Percentiles rank a stretch among this genome's conserved stretches.
Conservation (phyloP, 1,139 yeast genomes). For the Kluyveromyces marxianus region DNA sequence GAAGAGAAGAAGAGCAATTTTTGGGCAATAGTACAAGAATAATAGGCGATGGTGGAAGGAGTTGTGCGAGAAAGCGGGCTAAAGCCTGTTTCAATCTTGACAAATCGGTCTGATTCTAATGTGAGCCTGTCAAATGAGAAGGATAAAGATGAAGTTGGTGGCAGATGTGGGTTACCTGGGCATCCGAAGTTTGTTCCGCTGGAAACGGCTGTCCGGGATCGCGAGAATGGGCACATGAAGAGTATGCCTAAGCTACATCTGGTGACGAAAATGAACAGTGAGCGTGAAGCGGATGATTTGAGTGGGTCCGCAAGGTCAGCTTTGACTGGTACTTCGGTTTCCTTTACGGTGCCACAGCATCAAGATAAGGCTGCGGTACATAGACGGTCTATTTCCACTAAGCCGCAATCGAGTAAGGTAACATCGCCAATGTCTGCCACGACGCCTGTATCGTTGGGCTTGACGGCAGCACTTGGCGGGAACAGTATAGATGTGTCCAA, state of each 20-base stretch:
- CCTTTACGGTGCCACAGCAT: slow-evolving; percentile 22
- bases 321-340: slow-evolving; percentile 18
- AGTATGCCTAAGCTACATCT: background rate
- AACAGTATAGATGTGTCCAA: background rate
- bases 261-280: background rate
- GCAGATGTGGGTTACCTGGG: background rate
- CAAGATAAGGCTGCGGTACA: slow-evolving; percentile 21
- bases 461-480: slow-evolving; percentile 3
- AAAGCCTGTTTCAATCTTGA: slow-evolving; percentile 11
- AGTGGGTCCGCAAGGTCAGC: background rate
- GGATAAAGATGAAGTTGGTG: background rate
- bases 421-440: slow-evolving; percentile 6
- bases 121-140: background rate
- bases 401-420: slow-evolving; percentile 19
- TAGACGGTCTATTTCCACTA: slow-evolving; percentile 41
- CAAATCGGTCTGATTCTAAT: slow-evolving; percentile 5
- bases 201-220: background rate
- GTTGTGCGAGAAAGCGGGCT: background rate
- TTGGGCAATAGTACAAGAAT: too few species aligned
- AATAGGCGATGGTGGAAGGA: background rate
- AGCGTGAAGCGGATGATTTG: background rate
- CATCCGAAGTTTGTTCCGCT: slow-evolving; percentile 8
- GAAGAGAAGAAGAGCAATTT: too few species aligned
- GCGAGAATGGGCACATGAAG: background rate
- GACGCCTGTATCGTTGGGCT: too few species aligned